Evolutionary conservation across 2,329 filamentous ascomycete species (phyloP), one percentile per base, ranked within the genome.

Genomic region (Xylariales sp.): DNA sequence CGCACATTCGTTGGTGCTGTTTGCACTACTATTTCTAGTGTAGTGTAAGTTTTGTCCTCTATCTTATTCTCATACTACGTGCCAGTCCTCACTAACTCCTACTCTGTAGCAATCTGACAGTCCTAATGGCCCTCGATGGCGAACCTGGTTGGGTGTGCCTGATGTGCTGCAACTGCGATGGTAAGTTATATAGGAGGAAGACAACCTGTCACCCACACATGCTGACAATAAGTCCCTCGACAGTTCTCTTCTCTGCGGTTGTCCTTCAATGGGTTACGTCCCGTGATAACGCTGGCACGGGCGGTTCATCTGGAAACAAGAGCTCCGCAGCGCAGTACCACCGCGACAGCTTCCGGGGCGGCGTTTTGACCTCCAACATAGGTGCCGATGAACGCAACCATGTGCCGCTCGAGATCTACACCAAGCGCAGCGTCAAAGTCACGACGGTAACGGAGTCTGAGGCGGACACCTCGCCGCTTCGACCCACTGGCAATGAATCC

Each of bases 121-220:
- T 82, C 0, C 57, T 83, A 1, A 72, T 79, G 64, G 66, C 66
- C 2, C 65, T 83, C 2, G 58, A 76, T 17, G 78, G 78, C 11
- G 78, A 83, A 51, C 77, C 74, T 3, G 78, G 73, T 4, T 83
- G 78, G 78, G 68, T 83, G 3, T 83, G 78, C 46, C 65, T 83
- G 4, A 77, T 81, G 62, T 78, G 76, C 49, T 84, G 79, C 51
- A 83, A 82, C 49, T 67, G 69, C 44, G 79, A 83, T 51, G 72
- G 77, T 78, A 56, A 50, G n/a, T n/a, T n/a, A n/a, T n/a, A n/a
- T n/a, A n/a, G n/a, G n/a, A n/a, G n/a, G n/a, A n/a, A n/a, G n/a
- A n/a, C n/a, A n/a, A n/a, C n/a, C n/a, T n/a, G n/a, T n/a, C n/a
- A n/a, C n/a, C n/a, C n/a, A 18, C 18, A 24, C 15, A 15, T 38